Evolutionary conservation across 352 stramenopile genomes (phyloP).

Genomic region (Globisporangium barbulae): DNA sequence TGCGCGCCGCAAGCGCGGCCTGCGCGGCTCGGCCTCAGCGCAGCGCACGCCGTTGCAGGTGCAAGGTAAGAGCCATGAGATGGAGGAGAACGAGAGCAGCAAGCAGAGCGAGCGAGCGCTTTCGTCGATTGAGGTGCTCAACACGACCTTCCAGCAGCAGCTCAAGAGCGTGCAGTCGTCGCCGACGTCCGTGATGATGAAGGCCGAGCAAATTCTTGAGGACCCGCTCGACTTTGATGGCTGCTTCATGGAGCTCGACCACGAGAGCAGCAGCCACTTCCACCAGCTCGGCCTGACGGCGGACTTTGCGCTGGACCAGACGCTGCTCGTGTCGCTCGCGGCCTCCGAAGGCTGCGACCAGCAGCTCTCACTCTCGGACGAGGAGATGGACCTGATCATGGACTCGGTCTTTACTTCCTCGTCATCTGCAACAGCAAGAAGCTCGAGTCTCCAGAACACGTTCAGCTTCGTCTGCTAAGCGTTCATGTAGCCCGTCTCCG

Average conservation of each 20-base stretch:
- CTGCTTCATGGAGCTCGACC: constrained; percentile 15
- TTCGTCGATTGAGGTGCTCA: neutral
- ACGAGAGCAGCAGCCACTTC: constrained; percentile 1
- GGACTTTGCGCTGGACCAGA: constrained; percentile 13
- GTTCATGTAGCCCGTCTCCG: neutral
- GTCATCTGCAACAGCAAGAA: neutral
- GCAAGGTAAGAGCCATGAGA: neutral
- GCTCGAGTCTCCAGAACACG: constrained; percentile 6
- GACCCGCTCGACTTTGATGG: constrained; percentile 15
- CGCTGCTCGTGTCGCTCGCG: constrained; percentile 7
- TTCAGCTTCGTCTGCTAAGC: constrained; percentile 14
- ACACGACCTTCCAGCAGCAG: neutral
- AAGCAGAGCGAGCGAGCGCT: neutral
- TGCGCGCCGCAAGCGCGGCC: constrained; percentile 9
- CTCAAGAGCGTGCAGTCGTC: constrained; percentile 12
- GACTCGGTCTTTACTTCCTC: constrained; percentile 13
- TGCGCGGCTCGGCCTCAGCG: neutral
- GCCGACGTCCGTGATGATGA: constrained; percentile 4
- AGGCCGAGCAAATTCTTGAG: constrained; percentile 5
- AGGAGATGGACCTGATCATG: constrained; percentile 17
- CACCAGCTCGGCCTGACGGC: neutral
- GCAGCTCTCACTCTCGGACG: constrained; percentile 15
- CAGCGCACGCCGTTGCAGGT: constrained; percentile 7
- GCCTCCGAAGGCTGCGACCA: neutral
- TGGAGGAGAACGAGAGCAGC: neutral